phyloP scores from a whole-genome alignment of 345 rosid species.

The Camelina sativa region DNA sequence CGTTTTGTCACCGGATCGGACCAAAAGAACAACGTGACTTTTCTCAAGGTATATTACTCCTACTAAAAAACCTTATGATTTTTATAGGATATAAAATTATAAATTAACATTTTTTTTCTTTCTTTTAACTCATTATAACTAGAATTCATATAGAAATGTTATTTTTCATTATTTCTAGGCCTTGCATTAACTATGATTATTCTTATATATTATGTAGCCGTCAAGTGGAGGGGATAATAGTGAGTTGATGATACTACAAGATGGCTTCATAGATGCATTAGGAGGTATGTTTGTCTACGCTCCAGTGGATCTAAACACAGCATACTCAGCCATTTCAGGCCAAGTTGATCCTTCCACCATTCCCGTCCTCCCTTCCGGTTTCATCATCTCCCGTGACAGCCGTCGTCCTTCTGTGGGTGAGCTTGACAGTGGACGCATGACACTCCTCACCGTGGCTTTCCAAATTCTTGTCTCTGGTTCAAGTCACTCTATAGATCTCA shows the following conservation, averaged over 20 bases:
- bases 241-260: constrained; percentile 68
- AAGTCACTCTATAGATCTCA: constrained; percentile 30
- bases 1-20: constrained; percentile 53
- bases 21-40: constrained; percentile 53
- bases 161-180: too few relatives aligned
- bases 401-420: constrained; percentile 15
- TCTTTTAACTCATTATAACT: not conserved
- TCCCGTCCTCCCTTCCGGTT: constrained; percentile 83
- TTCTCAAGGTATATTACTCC: constrained; percentile 54
- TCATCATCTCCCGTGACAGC: constrained; percentile 61
- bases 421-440: not conserved
- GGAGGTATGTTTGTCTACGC: constrained; percentile 67
- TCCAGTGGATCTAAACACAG: constrained; percentile 54
- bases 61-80: not conserved
- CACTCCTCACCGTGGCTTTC: constrained; percentile 68
- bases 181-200: not conserved
- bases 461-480: constrained; percentile 63
- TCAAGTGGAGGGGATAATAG: not conserved
- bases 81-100: not conserved
- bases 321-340: constrained; percentile 51
- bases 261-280: constrained; percentile 54
- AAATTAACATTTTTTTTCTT: not conserved
- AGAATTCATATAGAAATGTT: not conserved
- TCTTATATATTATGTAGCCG: constrained; percentile 14
- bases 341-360: constrained; percentile 45